Conservation (phyloP, 2,329 filamentous ascomycete genomes). For the Pseudocercospora crystallina region DNA sequence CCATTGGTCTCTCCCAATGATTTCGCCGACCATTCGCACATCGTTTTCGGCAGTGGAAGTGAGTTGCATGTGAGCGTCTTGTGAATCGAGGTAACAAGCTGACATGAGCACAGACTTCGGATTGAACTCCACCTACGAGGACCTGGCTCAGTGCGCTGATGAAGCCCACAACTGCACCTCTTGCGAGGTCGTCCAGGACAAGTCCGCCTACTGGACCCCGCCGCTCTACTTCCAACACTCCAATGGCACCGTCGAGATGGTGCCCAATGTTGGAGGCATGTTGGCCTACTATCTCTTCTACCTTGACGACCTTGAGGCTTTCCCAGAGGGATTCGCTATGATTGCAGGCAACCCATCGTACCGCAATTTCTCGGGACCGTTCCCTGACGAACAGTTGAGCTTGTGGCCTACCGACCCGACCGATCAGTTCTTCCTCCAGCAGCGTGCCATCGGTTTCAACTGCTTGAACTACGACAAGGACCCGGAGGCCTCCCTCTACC, state of each 20-base stretch:
- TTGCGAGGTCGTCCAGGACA: slow-evolving; percentile 75
- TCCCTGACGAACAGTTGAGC: slow-evolving; percentile 69
- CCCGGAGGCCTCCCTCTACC: slow-evolving; percentile 73
- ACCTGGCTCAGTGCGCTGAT: slow-evolving; percentile 63
- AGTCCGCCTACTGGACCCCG: slow-evolving; percentile 84
- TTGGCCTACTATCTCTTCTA: slow-evolving; percentile 86
- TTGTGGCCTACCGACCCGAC: slow-evolving; percentile 64
- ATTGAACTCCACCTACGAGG: slow-evolving; percentile 55
- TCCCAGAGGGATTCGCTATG: slow-evolving; percentile 78
- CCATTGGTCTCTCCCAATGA: slow-evolving; percentile 67
- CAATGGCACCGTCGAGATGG: slow-evolving; percentile 66
- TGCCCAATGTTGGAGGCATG: slow-evolving; percentile 77
- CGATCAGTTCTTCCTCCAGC: slow-evolving; percentile 68
- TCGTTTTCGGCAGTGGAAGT: slow-evolving; percentile 75
- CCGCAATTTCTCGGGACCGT: slow-evolving; percentile 68
- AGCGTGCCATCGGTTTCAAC: slow-evolving; percentile 91
- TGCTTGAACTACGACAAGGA: slow-evolving; percentile 75
- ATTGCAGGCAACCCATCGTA: slow-evolving; percentile 69
- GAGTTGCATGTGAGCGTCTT: slow-evolving; percentile 40
- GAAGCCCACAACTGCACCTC: slow-evolving; percentile 68
- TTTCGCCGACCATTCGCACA: slow-evolving; percentile 67
- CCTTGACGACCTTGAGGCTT: slow-evolving; percentile 64
- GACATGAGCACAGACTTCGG: slow-evolving; percentile 59
- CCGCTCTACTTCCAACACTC: slow-evolving; percentile 72
- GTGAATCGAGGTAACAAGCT: neutral